phyloP scores from a whole-genome alignment of 805 yeast species.

The Millerozyma miso region DNA sequence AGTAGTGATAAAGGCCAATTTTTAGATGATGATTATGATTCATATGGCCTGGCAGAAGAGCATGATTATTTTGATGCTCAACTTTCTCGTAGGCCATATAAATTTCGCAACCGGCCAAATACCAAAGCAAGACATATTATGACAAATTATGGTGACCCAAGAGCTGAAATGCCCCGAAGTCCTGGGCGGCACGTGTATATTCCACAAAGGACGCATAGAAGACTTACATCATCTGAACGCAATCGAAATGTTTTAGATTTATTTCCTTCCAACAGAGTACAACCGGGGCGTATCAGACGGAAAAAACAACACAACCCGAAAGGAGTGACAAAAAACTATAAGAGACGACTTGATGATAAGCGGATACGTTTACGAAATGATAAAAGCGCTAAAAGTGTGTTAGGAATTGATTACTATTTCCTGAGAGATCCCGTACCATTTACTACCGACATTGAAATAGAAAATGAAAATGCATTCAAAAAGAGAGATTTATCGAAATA shows the following conservation, averaged over 20 bases:
- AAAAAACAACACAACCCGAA: not conserved
- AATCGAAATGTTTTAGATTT: not conserved
- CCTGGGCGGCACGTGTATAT: too few relatives aligned
- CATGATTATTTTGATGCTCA: slow-evolving; percentile 14
- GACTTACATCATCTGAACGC: not conserved
- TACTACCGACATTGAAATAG: slow-evolving; percentile 34
- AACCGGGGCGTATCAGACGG: not conserved
- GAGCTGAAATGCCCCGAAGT: too few relatives aligned
- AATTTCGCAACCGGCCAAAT: not conserved
- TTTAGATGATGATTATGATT: slow-evolving; percentile 2
- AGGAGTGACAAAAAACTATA: not conserved
- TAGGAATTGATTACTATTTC: slow-evolving; percentile 9
- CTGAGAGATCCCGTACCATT: slow-evolving; percentile 23
- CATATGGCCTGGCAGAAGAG: slow-evolving; percentile 12
- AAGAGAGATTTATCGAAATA: slow-evolving; percentile 2
- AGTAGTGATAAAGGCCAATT: not conserved
- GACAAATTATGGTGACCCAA: not conserved
- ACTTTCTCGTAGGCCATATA: slow-evolving; percentile 7
- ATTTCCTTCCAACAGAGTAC: not conserved
- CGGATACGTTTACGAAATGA: not conserved
- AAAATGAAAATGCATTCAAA: slow-evolving; percentile 18
- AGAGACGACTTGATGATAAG: not conserved
- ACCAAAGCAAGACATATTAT: not conserved
- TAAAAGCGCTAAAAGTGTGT: not conserved
- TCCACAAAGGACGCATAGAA: not conserved